Percentiles rank a stretch among this genome's conserved stretches.
Evolutionary conservation across 257 asterid genomes (phyloP).

Genomic region (Plantago major): DNA sequence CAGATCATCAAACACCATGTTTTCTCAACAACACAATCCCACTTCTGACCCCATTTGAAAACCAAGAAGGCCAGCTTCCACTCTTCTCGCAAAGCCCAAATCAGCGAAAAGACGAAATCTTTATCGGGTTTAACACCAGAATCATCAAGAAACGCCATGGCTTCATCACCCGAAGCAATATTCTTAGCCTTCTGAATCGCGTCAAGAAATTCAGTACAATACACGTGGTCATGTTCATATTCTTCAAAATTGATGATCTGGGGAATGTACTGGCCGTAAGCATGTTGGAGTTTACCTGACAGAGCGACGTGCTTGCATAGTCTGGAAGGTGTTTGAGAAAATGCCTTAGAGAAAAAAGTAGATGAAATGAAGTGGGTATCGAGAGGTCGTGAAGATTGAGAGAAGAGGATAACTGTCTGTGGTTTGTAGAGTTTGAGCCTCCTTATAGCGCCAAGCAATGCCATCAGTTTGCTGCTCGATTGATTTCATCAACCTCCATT

Average conservation of each 20-base stretch:
- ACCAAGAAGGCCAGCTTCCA: constrained; percentile 83
- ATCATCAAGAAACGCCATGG: constrained; percentile 62
- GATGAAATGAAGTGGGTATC: too few species aligned
- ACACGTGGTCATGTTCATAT: too few species aligned
- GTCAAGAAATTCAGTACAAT: constrained; percentile 38
- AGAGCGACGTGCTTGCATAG: constrained; percentile 15
- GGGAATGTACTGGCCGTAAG: constrained; percentile 17
- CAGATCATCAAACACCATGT: constrained; percentile 75
- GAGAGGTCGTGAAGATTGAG: constrained; percentile 25
- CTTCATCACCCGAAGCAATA: constrained; percentile 66
- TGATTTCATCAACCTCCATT: background rate
- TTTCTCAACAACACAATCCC: constrained; percentile 52
- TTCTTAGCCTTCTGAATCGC: constrained; percentile 43
- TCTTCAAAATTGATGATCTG: constrained; percentile 32
- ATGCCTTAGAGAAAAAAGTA: constrained; percentile 49
- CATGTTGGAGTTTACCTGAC: constrained; percentile 14
- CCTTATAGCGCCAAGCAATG: constrained; percentile 29
- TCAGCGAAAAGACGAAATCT: constrained; percentile 45
- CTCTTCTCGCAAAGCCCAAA: constrained; percentile 69
- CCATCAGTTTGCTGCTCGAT: constrained; percentile 32
- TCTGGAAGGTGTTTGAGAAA: constrained; percentile 47
- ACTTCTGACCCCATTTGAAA: constrained; percentile 80
- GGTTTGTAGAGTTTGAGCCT: constrained; percentile 35
- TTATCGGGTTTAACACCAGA: constrained; percentile 43
- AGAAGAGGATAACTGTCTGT: constrained; percentile 14